Percentiles rank a stretch among this genome's conserved stretches.
Conservation (phyloP, 2,329 filamentous ascomycete genomes). For the Ascochyta koolunga region DNA sequence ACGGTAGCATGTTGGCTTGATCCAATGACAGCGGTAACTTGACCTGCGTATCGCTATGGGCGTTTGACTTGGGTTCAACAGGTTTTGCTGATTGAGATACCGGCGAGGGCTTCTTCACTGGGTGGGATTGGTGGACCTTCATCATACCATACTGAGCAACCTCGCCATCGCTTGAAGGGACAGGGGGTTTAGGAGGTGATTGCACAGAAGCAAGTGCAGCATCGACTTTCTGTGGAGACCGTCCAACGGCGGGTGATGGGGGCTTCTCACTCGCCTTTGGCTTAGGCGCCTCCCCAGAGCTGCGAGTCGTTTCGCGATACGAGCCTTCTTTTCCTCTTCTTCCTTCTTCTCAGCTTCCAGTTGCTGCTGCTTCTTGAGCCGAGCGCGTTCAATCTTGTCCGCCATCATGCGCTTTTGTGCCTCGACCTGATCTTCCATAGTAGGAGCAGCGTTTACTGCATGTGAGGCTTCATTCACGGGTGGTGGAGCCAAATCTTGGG, state of each 20-base stretch:
- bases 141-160: slow-evolving; percentile 67
- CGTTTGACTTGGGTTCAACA: slow-evolving; percentile 29
- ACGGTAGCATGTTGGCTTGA: slow-evolving; percentile 24
- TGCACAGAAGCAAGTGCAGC: slow-evolving; percentile 43
- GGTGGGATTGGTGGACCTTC: slow-evolving; percentile 64
- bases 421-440: slow-evolving; percentile 67
- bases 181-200: slow-evolving; percentile 63
- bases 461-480: slow-evolving; percentile 29
- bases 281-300: slow-evolving; percentile 62
- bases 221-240: slow-evolving; percentile 54
- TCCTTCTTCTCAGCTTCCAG: slow-evolving; percentile 68
- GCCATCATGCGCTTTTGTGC: slow-evolving; percentile 73
- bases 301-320: slow-evolving; percentile 74
- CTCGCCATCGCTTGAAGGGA: slow-evolving; percentile 62
- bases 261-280: slow-evolving; percentile 46
- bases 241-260: slow-evolving; percentile 41
- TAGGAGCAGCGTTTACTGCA: slow-evolving; percentile 44
- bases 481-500: slow-evolving; percentile 42
- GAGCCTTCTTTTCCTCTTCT: slow-evolving; percentile 72
- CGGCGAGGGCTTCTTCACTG: slow-evolving; percentile 48
- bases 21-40: slow-evolving; percentile 24
- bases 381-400: slow-evolving; percentile 69
- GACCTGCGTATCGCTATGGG: slow-evolving; percentile 25
- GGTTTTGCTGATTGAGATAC: slow-evolving; percentile 20
- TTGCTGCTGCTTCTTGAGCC: slow-evolving; percentile 67